Percentiles rank a stretch among this genome's conserved stretches.
phyloP scores from a whole-genome alignment of 345 rosid species.

The Gossypium ekmanianum region DNA sequence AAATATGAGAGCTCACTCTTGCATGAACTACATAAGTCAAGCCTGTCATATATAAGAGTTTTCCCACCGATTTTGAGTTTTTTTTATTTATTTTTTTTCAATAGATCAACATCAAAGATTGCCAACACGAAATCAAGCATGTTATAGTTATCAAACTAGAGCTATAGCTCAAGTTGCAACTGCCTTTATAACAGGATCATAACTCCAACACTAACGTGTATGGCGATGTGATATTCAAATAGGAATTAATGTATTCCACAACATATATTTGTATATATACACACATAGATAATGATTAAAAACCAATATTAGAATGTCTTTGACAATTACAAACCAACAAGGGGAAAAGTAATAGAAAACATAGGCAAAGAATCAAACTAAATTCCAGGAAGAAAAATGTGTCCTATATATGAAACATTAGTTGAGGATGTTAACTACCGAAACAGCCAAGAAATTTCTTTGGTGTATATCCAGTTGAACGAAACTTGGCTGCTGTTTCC shows the following conservation, averaged over 20 bases:
- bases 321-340: constrained; percentile 1
- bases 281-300: not conserved
- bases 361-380: not conserved
- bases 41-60: too few species aligned
- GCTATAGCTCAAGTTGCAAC: too few species aligned
- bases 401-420: not conserved
- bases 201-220: too few species aligned
- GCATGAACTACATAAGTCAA: too few species aligned
- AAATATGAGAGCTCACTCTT: too few species aligned
- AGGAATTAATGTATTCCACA: not conserved
- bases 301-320: not conserved
- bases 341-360: not conserved
- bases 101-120: too few species aligned
- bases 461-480: constrained; percentile 40
- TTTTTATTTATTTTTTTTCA: too few species aligned
- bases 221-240: not conserved
- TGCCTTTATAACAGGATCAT: too few species aligned
- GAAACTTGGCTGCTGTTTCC: constrained; percentile 47
- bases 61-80: too few species aligned
- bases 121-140: too few species aligned
- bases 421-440: constrained; percentile 16
- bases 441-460: constrained; percentile 45
- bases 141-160: too few species aligned
- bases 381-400: not conserved
- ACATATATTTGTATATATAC: not conserved